Evolutionary conservation across 768 basidiomycete genomes (phyloP).

Genomic region (Hericium alpestre): DNA sequence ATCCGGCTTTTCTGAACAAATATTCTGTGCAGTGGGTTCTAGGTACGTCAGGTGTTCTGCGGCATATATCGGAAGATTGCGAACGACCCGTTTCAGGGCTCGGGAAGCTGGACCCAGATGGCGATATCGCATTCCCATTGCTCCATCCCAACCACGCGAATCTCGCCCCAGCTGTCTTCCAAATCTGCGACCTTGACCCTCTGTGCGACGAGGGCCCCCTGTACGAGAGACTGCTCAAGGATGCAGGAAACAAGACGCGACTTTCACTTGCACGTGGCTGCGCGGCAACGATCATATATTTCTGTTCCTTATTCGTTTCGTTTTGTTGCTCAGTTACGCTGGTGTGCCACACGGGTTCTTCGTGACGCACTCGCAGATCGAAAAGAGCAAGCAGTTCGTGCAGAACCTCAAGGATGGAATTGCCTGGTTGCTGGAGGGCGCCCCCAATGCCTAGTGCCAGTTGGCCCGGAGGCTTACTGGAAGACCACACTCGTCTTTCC

Average conservation of each 20-base stretch:
- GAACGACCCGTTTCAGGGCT: too few species aligned
- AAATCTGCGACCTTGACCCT: neutral
- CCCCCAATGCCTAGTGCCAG: neutral
- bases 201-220: constrained; percentile 1
- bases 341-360: constrained; percentile 4
- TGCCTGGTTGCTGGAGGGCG: neutral
- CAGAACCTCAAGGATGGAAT: neutral
- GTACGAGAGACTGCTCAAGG: neutral
- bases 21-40: too few species aligned
- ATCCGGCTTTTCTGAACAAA: neutral
- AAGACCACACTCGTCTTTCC: too few species aligned
- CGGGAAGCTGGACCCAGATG: too few species aligned
- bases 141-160: neutral
- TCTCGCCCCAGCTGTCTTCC: neutral
- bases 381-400: neutral
- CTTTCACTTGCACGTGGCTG: neutral
- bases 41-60: too few species aligned
- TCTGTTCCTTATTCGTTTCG: neutral
- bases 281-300: neutral
- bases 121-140: neutral
- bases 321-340: constrained; percentile 1
- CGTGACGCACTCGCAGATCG: neutral
- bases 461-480: too few species aligned
- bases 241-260: neutral
- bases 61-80: too few species aligned